Conservation (phyloP, 768 basidiomycete genomes). For the Xerocomus brunneocitrinus region DNA sequence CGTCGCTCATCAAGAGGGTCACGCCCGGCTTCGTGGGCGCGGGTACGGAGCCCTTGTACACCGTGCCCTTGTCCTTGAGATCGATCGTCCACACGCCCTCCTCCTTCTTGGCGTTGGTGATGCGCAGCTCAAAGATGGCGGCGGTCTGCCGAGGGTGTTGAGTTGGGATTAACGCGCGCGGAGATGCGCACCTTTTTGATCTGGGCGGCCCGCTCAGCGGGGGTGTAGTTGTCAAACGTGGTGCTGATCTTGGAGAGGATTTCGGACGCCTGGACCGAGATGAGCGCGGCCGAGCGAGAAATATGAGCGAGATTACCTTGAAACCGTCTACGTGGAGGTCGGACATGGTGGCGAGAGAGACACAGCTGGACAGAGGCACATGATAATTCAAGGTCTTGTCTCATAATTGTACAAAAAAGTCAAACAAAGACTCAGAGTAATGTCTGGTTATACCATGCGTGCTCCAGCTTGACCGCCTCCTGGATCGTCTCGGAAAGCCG, state of each 20-base stretch:
- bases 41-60: conserved; percentile 60
- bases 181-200: conserved; percentile 63
- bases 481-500: conserved; percentile 33
- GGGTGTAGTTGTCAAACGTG: conserved; percentile 50
- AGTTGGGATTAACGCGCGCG: background rate
- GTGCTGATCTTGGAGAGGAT: conserved; percentile 50
- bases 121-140: conserved; percentile 81
- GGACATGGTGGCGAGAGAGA: conserved; percentile 47
- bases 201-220: conserved; percentile 59
- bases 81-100: conserved; percentile 88
- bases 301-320: conserved; percentile 42
- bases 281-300: background rate
- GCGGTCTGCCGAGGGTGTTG: conserved; percentile 54
- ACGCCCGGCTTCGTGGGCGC: conserved; percentile 70
- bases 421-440: conserved; percentile 5
- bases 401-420: background rate
- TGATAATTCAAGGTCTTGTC: background rate
- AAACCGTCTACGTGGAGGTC: conserved; percentile 72
- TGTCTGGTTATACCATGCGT: conserved; percentile 32
- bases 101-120: conserved; percentile 69
- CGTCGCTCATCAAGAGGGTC: conserved; percentile 73
- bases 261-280: conserved; percentile 53
- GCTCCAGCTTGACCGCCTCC: conserved; percentile 32
- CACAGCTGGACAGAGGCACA: background rate
- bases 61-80: conserved; percentile 75